A percentile compares a stretch with the other conserved stretches of the same genome.
Evolutionary conservation across 768 basidiomycete genomes (phyloP).

Genomic region (Calocybe gangraenosa): DNA sequence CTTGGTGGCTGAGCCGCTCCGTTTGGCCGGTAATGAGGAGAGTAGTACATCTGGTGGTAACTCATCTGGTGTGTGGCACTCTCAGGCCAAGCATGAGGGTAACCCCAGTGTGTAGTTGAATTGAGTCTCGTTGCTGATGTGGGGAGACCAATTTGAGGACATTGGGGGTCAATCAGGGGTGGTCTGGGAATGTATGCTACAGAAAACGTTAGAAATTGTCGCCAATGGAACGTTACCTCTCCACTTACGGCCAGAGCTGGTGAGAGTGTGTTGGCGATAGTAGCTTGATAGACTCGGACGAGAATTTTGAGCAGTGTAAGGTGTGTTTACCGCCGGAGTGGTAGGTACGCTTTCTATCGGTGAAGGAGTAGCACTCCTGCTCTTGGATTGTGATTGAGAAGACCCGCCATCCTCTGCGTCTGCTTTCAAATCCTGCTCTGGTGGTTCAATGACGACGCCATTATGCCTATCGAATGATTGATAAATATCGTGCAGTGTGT

Average conservation of each 20-base stretch:
- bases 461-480: slow-evolving; percentile 46
- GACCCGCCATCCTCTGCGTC: slow-evolving; percentile 30
- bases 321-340: slow-evolving; percentile 17
- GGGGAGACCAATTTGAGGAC: slow-evolving; percentile 42
- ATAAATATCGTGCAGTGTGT: not conserved
- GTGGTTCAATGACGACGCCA: slow-evolving; percentile 58
- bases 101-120: slow-evolving; percentile 35
- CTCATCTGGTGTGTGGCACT: slow-evolving; percentile 29
- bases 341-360: slow-evolving; percentile 29
- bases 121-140: slow-evolving; percentile 50
- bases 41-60: slow-evolving; percentile 33
- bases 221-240: slow-evolving; percentile 4
- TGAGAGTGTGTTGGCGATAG: slow-evolving; percentile 60
- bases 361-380: slow-evolving; percentile 47
- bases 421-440: slow-evolving; percentile 20
- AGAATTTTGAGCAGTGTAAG: slow-evolving; percentile 24
- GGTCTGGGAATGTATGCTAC: slow-evolving; percentile 41
- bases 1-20: slow-evolving; percentile 15
- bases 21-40: slow-evolving; percentile 47
- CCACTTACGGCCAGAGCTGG: slow-evolving; percentile 36
- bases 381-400: slow-evolving; percentile 41
- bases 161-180: slow-evolving; percentile 39
- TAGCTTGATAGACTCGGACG: slow-evolving; percentile 48
- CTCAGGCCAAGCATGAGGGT: slow-evolving; percentile 35
- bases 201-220: not conserved